phyloP scores from a whole-genome alignment of 306 rosid species.

The Ammopiptanthus mongolicus region DNA sequence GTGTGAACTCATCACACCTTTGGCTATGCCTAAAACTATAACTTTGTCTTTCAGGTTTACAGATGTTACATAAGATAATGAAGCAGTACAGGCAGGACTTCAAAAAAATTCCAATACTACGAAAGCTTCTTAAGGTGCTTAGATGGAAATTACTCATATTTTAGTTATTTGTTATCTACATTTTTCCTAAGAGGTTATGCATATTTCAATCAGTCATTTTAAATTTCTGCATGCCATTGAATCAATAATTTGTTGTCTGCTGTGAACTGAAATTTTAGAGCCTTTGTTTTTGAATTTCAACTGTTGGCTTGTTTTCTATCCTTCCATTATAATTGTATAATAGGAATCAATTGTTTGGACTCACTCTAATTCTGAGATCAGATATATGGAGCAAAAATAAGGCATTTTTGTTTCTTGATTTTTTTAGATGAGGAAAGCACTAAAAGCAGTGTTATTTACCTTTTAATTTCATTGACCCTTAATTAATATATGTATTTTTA shows the following conservation, averaged over 20 bases:
- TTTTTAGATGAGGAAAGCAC: background rate
- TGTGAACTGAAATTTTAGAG: background rate
- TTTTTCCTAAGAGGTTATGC: background rate
- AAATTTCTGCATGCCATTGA: conserved; percentile 15
- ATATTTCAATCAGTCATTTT: background rate
- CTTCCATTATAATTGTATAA: background rate
- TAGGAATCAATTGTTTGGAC: background rate
- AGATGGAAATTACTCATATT: conserved; percentile 2
- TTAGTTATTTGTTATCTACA: conserved; percentile 19
- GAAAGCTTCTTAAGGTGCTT: conserved; percentile 95
- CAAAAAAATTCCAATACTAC: conserved; percentile 93
- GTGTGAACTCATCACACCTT: background rate
- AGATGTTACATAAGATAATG: conserved; percentile 94
- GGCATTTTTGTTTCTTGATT: background rate
- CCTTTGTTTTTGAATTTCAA: background rate
- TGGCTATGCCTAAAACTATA: conserved; percentile 25
- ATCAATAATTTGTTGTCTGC: background rate
- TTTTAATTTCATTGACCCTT: background rate
- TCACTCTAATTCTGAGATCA: background rate
- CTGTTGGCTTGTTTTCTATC: conserved; percentile 4
- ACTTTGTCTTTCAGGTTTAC: conserved; percentile 59
- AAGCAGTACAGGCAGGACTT: conserved; percentile 85
- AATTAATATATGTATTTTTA: background rate
- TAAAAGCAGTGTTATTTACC: background rate
- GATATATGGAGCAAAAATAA: background rate